phyloP scores from a whole-genome alignment of 306 rosid genomes.

The Argentina anserina region DNA sequence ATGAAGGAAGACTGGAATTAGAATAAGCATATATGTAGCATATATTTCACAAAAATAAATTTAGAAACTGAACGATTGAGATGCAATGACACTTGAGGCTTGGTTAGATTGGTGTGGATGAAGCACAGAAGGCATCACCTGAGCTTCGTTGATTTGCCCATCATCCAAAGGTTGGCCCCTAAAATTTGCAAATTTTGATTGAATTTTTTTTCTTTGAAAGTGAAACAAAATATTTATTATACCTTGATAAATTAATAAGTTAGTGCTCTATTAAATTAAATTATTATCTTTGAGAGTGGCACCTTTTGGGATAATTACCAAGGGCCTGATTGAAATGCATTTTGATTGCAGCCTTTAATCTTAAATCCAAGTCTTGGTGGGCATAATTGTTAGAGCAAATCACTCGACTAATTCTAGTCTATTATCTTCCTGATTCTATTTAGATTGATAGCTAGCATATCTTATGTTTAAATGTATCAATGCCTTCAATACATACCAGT shows the following conservation, averaged over 20 bases:
- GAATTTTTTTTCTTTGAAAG: no score
- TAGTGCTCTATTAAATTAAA: no score
- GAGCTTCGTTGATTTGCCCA: conserved; percentile 3
- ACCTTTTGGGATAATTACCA: background rate
- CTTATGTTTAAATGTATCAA: no score
- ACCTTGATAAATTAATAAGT: no score
- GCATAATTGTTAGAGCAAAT: no score
- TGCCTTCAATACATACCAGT: no score
- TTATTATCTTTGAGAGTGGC: no score
- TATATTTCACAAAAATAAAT: background rate
- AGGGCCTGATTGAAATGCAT: background rate
- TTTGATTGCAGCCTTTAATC: background rate
- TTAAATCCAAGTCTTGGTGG: background rate
- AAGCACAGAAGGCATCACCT: background rate
- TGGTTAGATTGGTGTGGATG: conserved; percentile 2
- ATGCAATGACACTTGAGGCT: background rate
- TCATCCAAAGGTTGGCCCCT: background rate
- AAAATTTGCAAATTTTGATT: background rate
- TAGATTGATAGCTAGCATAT: no score
- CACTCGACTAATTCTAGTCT: no score
- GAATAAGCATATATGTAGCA: background rate
- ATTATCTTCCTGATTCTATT: no score
- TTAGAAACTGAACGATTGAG: background rate
- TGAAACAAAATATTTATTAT: no score
- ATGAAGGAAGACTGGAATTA: background rate